These are phyloP conservation scores for Alnus glutinosa DNA, from an alignment of 306 rosid genomes.

Conservation along the genomic window DNA sequence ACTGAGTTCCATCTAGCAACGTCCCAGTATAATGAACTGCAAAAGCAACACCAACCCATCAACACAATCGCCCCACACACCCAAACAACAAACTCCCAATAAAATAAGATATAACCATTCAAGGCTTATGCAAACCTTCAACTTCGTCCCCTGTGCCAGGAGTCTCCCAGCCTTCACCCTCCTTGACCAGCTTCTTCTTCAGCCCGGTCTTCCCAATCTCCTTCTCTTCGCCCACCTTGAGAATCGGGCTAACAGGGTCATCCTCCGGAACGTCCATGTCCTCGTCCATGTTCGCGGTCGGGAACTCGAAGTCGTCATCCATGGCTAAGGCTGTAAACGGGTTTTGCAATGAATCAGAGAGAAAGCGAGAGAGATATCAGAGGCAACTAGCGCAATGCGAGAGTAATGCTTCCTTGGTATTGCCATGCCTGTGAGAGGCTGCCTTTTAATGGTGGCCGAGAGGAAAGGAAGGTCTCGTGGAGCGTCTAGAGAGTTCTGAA, in stretches of 20 bases:
- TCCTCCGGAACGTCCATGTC: conserved; percentile 53
- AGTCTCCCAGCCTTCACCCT: conserved; percentile 78
- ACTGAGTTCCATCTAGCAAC: conserved; percentile 73
- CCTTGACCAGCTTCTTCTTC: conserved; percentile 73
- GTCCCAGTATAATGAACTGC: conserved; percentile 85
- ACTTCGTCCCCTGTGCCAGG: conserved; percentile 74
- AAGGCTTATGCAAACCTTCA: conserved; percentile 44
- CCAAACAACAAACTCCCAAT: background rate
- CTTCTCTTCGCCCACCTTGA: conserved; percentile 77
- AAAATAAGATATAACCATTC: background rate
- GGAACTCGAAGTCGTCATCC: conserved; percentile 68
- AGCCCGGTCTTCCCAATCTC: conserved; percentile 71
- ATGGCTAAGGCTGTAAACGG: conserved; percentile 10
- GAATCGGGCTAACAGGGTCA: conserved; percentile 25
- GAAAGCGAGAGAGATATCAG: too few relatives aligned
- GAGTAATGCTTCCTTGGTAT: background rate
- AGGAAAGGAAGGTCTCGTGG: background rate
- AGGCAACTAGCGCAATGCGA: background rate
- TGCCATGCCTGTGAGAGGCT: background rate
- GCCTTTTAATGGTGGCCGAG: conserved; percentile 15
- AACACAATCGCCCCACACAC: background rate
- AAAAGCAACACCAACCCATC: background rate
- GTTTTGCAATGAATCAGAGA: background rate
- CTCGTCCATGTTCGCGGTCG: conserved; percentile 29
- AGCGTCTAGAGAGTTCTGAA: conserved; percentile 33